These are phyloP conservation scores for Septoria linicola DNA, from an alignment of 2,329 filamentous ascomycete genomes.

Conservation along the genomic window DNA sequence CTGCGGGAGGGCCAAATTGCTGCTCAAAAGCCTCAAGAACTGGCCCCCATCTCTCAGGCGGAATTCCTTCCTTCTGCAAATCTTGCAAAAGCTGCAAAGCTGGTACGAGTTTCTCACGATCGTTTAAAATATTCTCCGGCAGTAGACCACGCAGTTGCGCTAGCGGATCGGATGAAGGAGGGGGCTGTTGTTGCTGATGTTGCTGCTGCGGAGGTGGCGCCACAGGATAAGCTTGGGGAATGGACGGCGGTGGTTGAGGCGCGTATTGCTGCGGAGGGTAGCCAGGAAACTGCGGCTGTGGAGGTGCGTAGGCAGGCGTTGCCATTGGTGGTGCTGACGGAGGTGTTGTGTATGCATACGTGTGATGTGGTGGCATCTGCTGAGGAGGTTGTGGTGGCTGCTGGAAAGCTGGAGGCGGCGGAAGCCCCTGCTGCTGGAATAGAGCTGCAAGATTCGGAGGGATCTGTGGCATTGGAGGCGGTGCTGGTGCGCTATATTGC, in stretches of 20 bases:
- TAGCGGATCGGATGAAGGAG: constrained; percentile 30
- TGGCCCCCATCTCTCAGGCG: constrained; percentile 71
- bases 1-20: constrained; percentile 30
- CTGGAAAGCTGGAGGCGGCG: constrained; percentile 17
- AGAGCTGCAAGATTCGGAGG: constrained; percentile 33
- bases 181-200: constrained; percentile 36
- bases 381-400: constrained; percentile 15
- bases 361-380: constrained; percentile 12
- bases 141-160: constrained; percentile 35
- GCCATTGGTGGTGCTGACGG: constrained; percentile 20
- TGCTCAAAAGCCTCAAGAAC: constrained; percentile 52
- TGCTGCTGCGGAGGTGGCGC: constrained; percentile 59
- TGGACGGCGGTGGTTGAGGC: constrained; percentile 37
- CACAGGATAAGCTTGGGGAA: constrained; percentile 39
- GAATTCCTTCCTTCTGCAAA: constrained; percentile 70
- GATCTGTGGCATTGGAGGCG: constrained; percentile 24
- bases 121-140: constrained; percentile 40
- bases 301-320: constrained; percentile 24
- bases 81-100: constrained; percentile 74
- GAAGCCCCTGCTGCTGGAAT: constrained; percentile 25
- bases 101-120: constrained; percentile 58
- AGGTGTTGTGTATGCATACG: constrained; percentile 23
- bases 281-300: constrained; percentile 23
- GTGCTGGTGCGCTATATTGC: constrained; percentile 20
- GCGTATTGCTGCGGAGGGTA: constrained; percentile 28